Conservation (phyloP, 2,329 filamentous ascomycete species). For the Fusarium oligoseptatum region DNA sequence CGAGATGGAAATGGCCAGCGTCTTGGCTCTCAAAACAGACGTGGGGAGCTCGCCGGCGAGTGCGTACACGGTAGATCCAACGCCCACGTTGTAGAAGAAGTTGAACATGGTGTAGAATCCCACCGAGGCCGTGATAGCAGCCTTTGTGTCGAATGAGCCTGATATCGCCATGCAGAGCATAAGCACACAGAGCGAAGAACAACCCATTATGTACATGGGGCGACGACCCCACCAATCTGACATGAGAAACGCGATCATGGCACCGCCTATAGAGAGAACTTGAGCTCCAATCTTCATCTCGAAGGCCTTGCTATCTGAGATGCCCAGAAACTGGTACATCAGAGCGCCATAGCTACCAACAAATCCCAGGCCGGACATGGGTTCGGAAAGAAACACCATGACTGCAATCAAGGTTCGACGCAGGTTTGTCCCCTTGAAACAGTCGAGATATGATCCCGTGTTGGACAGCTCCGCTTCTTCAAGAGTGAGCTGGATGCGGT, state of each 20-base stretch:
- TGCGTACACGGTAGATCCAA: conserved; percentile 58
- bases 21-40: conserved; percentile 58
- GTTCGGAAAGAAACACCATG: conserved; percentile 58
- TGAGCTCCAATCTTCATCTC: conserved; percentile 48
- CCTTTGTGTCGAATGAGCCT: conserved; percentile 38
- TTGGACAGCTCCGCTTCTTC: conserved; percentile 54
- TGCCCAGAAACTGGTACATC: conserved; percentile 49
- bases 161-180: conserved; percentile 49
- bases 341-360: conserved; percentile 58
- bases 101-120: conserved; percentile 56
- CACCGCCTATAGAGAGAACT: conserved; percentile 47
- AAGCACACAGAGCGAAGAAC: conserved; percentile 35
- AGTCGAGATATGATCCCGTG: conserved; percentile 56
- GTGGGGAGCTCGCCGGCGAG: conserved; percentile 59
- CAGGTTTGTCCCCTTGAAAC: conserved; percentile 59
- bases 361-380: conserved; percentile 60
- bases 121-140: conserved; percentile 45
- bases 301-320: conserved; percentile 46
- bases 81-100: conserved; percentile 58
- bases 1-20: conserved; percentile 60
- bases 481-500: conserved; percentile 62
- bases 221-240: conserved; percentile 47
- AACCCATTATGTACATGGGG: conserved; percentile 47
- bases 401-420: conserved; percentile 58
- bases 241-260: conserved; percentile 45